A percentile compares a stretch with the other conserved stretches of the same genome.
These are phyloP conservation scores for Peniophora sp. DNA, from an alignment of 1,284 basidiomycete species.

Conservation along the genomic window DNA sequence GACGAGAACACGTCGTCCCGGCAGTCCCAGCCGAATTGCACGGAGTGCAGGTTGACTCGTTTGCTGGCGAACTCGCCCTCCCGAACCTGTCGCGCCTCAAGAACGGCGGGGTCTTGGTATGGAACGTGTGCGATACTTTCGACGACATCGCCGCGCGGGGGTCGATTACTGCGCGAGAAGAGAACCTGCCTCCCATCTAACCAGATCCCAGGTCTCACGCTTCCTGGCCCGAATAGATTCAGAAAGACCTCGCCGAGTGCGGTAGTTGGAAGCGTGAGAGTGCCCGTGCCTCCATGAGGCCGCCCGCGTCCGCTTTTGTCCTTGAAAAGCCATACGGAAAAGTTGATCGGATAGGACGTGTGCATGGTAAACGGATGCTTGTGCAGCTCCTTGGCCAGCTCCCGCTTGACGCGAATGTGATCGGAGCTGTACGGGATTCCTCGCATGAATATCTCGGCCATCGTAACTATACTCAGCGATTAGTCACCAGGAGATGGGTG, in stretches of 20 bases:
- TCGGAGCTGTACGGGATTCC: conserved; percentile 27
- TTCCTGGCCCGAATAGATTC: conserved; percentile 27
- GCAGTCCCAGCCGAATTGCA: conserved; percentile 50
- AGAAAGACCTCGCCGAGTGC: conserved; percentile 36
- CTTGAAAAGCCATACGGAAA: conserved; percentile 37
- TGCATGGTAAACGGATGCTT: conserved; percentile 5
- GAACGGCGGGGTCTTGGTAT: conserved; percentile 34
- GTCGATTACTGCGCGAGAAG: conserved; percentile 29
- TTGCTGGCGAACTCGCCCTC: conserved; percentile 19
- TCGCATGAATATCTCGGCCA: conserved; percentile 21
- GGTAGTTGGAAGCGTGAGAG: conserved; percentile 37
- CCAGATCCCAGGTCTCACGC: conserved; percentile 2
- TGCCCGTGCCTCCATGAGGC: conserved; percentile 30
- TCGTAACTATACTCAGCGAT: no score
- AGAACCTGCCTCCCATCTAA: conserved; percentile 24
- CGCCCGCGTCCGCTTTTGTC: conserved; percentile 14
- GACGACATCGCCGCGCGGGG: conserved; percentile 27
- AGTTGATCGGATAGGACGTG: conserved; percentile 34
- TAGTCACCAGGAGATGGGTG: no score
- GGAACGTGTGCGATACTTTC: conserved; percentile 32
- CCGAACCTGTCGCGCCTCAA: conserved; percentile 19
- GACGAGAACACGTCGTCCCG: conserved; percentile 45
- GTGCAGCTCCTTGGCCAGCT: conserved; percentile 39
- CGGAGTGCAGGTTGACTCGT: conserved; percentile 21
- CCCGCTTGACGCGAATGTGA: conserved; percentile 24